These are phyloP conservation scores for Urochloa ruziziensis DNA, from an alignment of 176 grass and related monocot species.

Conservation along the genomic window DNA sequence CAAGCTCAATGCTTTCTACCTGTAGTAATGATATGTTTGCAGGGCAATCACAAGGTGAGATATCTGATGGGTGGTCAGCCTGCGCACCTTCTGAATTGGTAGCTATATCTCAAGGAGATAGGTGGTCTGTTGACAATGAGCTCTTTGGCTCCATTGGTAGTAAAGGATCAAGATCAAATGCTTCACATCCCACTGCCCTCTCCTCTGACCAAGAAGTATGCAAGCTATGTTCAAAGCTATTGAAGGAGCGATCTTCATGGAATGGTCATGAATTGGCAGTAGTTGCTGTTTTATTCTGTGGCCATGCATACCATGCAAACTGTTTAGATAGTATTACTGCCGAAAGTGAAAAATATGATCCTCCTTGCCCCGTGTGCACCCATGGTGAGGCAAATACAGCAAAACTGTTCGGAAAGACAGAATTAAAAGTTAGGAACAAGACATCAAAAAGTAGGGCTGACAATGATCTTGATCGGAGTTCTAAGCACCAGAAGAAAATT, in stretches of 20 bases:
- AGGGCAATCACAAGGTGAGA: conserved; percentile 30
- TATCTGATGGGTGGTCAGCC: conserved; percentile 70
- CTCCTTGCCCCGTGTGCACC: conserved; percentile 64
- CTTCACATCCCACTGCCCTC: conserved; percentile 23
- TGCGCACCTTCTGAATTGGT: conserved; percentile 62
- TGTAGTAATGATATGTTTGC: conserved; percentile 18
- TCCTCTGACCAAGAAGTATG: conserved; percentile 44
- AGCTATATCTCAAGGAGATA: conserved; percentile 50
- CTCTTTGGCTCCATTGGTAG: conserved; percentile 24
- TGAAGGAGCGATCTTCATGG: conserved; percentile 62
- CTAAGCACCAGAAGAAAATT: conserved; percentile 20
- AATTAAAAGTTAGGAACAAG: conserved; percentile 26
- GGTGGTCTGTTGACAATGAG: conserved; percentile 69
- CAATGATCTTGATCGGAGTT: conserved; percentile 17
- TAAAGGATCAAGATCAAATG: conserved; percentile 34
- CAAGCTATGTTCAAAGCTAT: conserved; percentile 52
- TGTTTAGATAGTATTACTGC: conserved; percentile 71
- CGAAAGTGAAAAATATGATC: conserved; percentile 70
- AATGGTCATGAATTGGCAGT: conserved; percentile 49
- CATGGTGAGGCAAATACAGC: conserved; percentile 53
- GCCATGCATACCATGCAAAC: conserved; percentile 67
- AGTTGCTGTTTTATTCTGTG: conserved; percentile 63
- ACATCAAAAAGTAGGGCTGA: conserved; percentile 40
- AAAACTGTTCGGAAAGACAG: conserved; percentile 53
- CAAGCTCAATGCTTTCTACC: conserved; percentile 27